phyloP scores from a whole-genome alignment of 768 basidiomycete species.

The Rhodotorula taiwanensis region DNA sequence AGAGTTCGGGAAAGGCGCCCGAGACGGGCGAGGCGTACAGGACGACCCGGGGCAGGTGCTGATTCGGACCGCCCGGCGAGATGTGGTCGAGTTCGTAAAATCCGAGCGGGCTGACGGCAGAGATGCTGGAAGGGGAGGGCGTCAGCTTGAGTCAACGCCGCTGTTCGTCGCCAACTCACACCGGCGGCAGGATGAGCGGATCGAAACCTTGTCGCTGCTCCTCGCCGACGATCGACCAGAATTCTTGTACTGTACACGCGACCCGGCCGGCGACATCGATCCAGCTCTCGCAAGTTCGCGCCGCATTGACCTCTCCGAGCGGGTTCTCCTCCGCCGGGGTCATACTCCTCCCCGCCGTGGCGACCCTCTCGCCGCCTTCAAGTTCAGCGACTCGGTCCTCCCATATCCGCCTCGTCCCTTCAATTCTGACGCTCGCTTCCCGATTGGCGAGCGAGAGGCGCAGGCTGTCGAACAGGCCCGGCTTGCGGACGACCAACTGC shows the following conservation, averaged over 20 bases:
- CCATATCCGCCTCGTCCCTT: conserved; percentile 25
- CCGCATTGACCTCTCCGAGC: no score
- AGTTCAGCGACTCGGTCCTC: conserved; percentile 5
- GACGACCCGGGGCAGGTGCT: conserved; percentile 57
- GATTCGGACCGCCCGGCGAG: conserved; percentile 37
- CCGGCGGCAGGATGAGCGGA: conserved; percentile 28
- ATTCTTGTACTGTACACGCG: conserved; percentile 50
- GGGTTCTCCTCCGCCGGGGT: no score
- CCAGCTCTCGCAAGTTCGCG: conserved; percentile 36
- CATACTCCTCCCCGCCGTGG: no score
- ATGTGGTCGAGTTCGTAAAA: conserved; percentile 73
- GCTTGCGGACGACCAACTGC: neutral
- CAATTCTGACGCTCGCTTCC: conserved; percentile 43
- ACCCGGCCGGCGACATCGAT: conserved; percentile 37
- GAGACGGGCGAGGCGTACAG: conserved; percentile 68
- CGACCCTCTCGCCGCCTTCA: no score
- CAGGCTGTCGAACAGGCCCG: conserved; percentile 48
- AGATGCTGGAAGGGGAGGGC: neutral
- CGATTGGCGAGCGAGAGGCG: conserved; percentile 54
- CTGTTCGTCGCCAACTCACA: neutral
- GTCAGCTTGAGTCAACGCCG: neutral
- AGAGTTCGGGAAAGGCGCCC: conserved; percentile 62
- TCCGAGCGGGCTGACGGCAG: conserved; percentile 23
- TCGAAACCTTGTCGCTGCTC: conserved; percentile 46
- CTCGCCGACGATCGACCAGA: conserved; percentile 65